Conservation (phyloP, 495 filamentous ascomycete species). For the Trichoderma erinaceum region DNA sequence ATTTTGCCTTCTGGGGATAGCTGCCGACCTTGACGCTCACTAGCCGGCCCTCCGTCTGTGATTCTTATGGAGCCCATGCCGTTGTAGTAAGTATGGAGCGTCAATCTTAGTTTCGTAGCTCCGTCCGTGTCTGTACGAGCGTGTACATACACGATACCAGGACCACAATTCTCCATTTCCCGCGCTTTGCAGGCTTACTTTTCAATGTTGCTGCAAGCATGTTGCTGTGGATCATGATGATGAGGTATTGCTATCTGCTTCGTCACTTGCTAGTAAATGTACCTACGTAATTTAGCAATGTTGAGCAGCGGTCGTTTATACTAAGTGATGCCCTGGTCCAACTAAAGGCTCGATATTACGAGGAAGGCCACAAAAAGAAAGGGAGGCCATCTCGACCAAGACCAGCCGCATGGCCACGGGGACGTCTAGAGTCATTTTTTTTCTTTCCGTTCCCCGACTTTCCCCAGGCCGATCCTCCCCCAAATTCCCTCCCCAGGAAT, state of each 20-base stretch:
- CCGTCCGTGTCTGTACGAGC: neutral
- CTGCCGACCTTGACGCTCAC: neutral
- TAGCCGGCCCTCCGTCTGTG: neutral
- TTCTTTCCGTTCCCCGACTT: neutral
- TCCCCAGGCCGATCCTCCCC: slow-evolving; percentile 3
- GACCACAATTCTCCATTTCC: slow-evolving; percentile 1
- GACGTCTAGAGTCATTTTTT: too few species aligned
- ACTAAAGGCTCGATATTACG: too few species aligned
- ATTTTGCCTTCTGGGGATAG: slow-evolving; percentile 1
- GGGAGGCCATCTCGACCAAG: neutral
- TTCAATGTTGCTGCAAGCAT: too few species aligned
- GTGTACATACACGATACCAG: neutral
- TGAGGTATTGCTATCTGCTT: too few species aligned
- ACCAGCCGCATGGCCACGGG: too few species aligned
- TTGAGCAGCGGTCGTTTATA: too few species aligned
- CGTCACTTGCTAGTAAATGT: too few species aligned
- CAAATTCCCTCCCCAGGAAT: neutral
- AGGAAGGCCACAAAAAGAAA: neutral
- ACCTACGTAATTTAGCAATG: too few species aligned
- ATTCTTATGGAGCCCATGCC: too few species aligned
- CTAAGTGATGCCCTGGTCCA: too few species aligned
- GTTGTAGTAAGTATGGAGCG: neutral
- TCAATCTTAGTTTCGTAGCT: neutral
- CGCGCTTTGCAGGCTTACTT: too few species aligned
- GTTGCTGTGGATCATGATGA: too few species aligned